phyloP scores from a whole-genome alignment of 345 rosid species.

The Euphorbia lathyris region DNA sequence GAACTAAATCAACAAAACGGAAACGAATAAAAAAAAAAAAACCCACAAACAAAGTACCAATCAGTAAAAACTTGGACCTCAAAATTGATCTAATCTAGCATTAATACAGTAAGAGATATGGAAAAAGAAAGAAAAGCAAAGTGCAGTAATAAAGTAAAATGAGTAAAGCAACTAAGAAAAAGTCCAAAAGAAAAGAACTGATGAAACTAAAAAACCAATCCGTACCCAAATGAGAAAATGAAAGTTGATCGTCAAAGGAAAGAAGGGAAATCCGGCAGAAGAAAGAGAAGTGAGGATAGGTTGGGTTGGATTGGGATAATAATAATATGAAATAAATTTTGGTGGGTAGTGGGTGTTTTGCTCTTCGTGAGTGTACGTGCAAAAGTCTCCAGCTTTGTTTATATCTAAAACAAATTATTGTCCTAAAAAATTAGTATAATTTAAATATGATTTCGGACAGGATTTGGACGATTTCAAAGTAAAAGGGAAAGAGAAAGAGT shows the following conservation, averaged over 20 bases:
- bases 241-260: slow-evolving; percentile 13
- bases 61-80: background rate
- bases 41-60: slow-evolving; percentile 4
- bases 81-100: slow-evolving; percentile 9
- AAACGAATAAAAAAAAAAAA: slow-evolving; percentile 6
- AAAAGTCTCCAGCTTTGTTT: background rate
- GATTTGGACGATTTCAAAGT: background rate
- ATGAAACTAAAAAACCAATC: background rate
- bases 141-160: slow-evolving; percentile 3
- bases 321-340: background rate
- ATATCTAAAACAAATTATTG: slow-evolving; percentile 1
- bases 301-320: background rate
- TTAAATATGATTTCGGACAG: background rate
- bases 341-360: background rate
- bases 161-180: background rate
- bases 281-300: too few species aligned
- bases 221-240: slow-evolving; percentile 19
- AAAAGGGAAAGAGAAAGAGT: background rate
- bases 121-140: background rate
- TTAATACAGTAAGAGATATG: background rate
- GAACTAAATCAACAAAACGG: slow-evolving; percentile 12
- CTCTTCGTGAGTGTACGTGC: background rate
- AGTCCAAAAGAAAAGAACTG: background rate
- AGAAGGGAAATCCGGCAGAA: background rate
- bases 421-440: background rate